Evolutionary conservation across 495 filamentous ascomycete species (phyloP), one percentile per base, ranked within the genome.

Genomic region (Trichoderma reesei): DNA sequence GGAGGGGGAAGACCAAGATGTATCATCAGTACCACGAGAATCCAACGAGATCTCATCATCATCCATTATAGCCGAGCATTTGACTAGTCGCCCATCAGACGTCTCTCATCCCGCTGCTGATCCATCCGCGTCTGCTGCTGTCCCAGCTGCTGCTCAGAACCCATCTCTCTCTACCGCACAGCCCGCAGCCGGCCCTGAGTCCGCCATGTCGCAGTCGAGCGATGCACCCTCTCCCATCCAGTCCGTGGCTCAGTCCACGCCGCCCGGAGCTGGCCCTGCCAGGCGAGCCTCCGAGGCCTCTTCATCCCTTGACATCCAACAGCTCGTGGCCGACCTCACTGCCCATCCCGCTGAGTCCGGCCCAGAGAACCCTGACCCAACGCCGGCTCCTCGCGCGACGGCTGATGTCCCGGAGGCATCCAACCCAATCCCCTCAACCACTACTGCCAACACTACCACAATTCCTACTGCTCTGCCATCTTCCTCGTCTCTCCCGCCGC

Each of bases 401-500:
- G 66, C 69, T 51, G 67, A 71, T 67, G 41, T 73, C 67, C 60
- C 73, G 63, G 70, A 72, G 65, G 70, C 51, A 69, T 67, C 75
- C 64, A 74, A 72, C 26, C 67, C 72, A 68, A 65, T 64, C 67
- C 63, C 79, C 66, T 71, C 72, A 63, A 67, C 51, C 34, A 10
- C 71, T 63, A 48, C 7, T n/a, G 8, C 44, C 9, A 46, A 11
- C 13, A 46, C 42, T 5, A 18, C 44, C n/a, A 48, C 44, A 14
- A n/a, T 18, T 18, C 16, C 44, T n/a, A 68, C 81, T 65, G 68
- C 78, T 70, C 71, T 79, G 64, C 70, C 80, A 63, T 74, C 79
- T 65, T 71, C 77, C 67, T 73, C 77, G 62, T 82, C 78, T 65
- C 79, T 87, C 46, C 80, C 80, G 61, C 78, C 85, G 63, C 79